Conservation (phyloP, 139 green algal genomes). For the Tetraselmis chui region DNA sequence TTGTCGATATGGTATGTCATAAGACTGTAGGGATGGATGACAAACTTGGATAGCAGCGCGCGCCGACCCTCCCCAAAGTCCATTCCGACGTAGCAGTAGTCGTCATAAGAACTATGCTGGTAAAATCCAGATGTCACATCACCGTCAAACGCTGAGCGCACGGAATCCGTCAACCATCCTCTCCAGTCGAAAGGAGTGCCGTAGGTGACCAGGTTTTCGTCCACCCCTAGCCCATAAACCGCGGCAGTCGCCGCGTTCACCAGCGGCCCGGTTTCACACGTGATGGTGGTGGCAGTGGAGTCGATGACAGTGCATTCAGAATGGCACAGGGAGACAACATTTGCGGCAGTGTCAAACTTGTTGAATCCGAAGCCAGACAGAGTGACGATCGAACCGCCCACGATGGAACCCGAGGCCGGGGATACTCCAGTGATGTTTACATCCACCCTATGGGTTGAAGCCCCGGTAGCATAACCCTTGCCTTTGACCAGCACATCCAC, state of each 20-base stretch:
- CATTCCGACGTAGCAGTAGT: neutral
- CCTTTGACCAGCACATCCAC: neutral
- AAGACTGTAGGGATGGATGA: neutral
- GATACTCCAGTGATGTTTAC: neutral
- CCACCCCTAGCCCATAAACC: neutral
- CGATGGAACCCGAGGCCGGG: neutral
- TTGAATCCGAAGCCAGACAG: neutral
- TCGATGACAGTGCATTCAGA: neutral
- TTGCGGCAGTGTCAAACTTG: neutral
- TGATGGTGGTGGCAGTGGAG: neutral
- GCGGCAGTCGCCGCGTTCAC: neutral
- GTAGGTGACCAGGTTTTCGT: neutral
- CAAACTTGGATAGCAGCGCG: neutral
- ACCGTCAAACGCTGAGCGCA: no score
- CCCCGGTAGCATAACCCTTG: neutral
- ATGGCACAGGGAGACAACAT: neutral
- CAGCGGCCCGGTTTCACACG: neutral
- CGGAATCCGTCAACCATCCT: no score
- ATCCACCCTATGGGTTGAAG: neutral
- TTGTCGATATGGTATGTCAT: neutral
- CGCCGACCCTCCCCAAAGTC: neutral
- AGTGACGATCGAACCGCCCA: neutral
- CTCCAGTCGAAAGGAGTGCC: neutral
- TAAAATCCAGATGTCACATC: no score
- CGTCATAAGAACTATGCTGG: no score